Base-by-base conservation (phyloP, 2,329 filamentous ascomycete species). In the Exophiala bonariae region DNA sequence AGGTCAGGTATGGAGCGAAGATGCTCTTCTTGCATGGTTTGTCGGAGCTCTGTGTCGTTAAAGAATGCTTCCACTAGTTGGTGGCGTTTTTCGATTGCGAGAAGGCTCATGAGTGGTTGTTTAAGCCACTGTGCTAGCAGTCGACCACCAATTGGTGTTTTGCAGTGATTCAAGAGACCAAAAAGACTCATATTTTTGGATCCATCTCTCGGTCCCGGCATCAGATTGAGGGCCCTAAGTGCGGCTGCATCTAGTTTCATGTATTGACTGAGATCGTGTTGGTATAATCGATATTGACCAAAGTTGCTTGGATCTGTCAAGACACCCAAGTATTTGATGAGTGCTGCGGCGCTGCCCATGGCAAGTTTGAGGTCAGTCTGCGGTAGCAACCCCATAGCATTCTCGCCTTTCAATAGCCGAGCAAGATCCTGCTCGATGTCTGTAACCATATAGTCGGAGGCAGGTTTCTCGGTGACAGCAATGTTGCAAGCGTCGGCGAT, bases 161-260 rank as follows among this genome's bases (percentile, higher is more conserved):
- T 97, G 82, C 93, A 99, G 67, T 97, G 91, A 61, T 99, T 97
- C 33, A 99, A 76, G 14, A 99, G 74, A 1, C 93, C 93, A 60
- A 88, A 99, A 42, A 99, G 67, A 63, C 91, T 97, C 93, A 99
- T 99, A 1, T 83, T 95, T 73, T 96, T 97, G n/a, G 89, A 81
- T 2, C 93, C 93, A 63, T 99, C 93, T 56, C 90, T 83, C 0
- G 89, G 89, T 4, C 93, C 92, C 4, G 93, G 95, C 91, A 99
- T 97, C 30, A 99, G 79, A 61, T 99, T 99, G 44, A 99, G 78
- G 0, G 93, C 93, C 62, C 95, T 92, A 34, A 99, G 74, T 0
- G 93, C 93, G 1, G 93, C 89, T 1, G 95, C 90, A 68, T 99
- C 93, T 3, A 99, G 78, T 70, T 96, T 99, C 93, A 99, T 99